These are phyloP conservation scores for Moesziomyces parantarcticus DNA, from an alignment of 1,284 basidiomycete genomes.

Conservation along the genomic window DNA sequence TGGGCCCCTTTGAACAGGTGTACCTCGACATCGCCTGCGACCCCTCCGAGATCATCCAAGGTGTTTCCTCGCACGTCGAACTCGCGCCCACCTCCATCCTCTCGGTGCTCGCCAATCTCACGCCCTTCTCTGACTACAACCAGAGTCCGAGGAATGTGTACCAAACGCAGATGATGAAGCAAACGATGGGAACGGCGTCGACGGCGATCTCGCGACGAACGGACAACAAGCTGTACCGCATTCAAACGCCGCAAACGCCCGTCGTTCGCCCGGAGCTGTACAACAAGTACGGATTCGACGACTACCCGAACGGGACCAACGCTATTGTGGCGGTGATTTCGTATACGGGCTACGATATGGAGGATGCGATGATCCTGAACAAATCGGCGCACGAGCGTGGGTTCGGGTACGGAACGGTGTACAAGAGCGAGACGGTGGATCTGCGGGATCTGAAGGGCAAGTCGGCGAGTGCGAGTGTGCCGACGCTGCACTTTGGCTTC, in stretches of 20 bases:
- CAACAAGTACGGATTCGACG: constrained; percentile 97
- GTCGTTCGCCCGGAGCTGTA: constrained; percentile 91
- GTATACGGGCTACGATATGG: constrained; percentile 99
- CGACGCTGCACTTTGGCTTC: constrained; percentile 79
- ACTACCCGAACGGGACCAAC: constrained; percentile 98
- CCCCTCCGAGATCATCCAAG: constrained; percentile 85
- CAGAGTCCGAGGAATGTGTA: constrained; percentile 76
- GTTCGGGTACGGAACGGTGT: constrained; percentile 95
- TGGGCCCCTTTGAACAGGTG: constrained; percentile 98
- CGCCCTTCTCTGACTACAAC: constrained; percentile 90
- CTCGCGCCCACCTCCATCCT: constrained; percentile 94
- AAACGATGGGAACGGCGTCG: constrained; percentile 98
- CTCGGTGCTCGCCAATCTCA: constrained; percentile 77
- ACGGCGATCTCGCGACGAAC: constrained; percentile 90
- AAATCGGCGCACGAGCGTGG: constrained; percentile 98
- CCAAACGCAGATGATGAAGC: constrained; percentile 95
- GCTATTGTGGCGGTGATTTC: constrained; percentile 99
- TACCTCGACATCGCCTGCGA: constrained; percentile 98
- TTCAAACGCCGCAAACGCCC: constrained; percentile 94
- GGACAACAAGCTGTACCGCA: constrained; percentile 97
- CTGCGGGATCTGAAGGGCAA: constrained; percentile 76
- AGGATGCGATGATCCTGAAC: constrained; percentile 99
- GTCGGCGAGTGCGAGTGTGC: constrained; percentile 68
- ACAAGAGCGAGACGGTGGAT: constrained; percentile 94
- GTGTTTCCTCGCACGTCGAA: constrained; percentile 86